Evolutionary conservation across 2,329 filamentous ascomycete genomes (phyloP), one percentile per base, ranked within the genome.

Genomic region (Penicillium sp.): DNA sequence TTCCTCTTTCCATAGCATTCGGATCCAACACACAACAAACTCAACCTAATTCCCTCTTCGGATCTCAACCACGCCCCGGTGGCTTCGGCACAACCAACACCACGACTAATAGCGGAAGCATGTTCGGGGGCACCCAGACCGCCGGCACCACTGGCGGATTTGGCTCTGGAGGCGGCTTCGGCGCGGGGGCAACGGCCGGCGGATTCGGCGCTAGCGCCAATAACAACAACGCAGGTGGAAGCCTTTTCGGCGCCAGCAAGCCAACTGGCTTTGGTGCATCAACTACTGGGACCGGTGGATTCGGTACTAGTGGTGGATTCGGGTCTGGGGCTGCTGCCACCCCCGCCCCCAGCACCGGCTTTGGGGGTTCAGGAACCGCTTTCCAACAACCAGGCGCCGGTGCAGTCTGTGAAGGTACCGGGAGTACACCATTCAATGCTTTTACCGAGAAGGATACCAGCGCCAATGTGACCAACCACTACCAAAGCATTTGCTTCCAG

Each of bases 401-500:
- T 21, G 70, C 77, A 49, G 67, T 75, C 11, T 73, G 71, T 43
- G 72, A 78, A 55, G 78, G 78, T 49, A 80, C 78, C 11, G 77
- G 73, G 24, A 66, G 70, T 50, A 77, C 75, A 4, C 76, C 77
- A 2, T 81, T 79, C 61, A 75, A 65, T 47, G 63, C 76, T 4
- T 75, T 71, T 43, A 73, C 69, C 5, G 78, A 81, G 57, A 80
- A 80, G 61, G 78, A 81, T 58, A 60, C 56, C 49, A 64, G 62
- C 43, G 66, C 68, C n/a, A 70, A 49, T 38, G 60, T 62, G 9
- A 80, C 70, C 47, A 79, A 76, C 56, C 69, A 76, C 54, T 81
- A 77, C 53, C 78, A 81, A 64, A 80, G 77, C 59, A 75, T 81
- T 60, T 74, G 67, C 22, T 78, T 79, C 52, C 77, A 78, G 76